Conservation (phyloP, 345 rosid species). For the Capsella bursapastoris region DNA sequence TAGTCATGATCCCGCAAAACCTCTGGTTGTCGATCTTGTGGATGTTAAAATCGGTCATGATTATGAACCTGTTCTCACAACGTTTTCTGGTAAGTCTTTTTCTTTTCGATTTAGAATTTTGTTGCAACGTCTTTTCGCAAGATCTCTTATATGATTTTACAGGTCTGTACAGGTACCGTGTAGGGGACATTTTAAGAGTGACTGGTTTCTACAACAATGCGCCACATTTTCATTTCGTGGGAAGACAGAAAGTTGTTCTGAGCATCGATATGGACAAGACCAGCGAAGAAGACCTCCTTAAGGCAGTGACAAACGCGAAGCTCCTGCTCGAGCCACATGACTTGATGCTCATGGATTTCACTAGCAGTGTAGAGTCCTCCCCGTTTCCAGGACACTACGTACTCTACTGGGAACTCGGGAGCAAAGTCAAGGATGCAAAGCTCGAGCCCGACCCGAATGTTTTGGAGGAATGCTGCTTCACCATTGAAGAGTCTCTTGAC, state of each 20-base stretch:
- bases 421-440: conserved; percentile 38
- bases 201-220: conserved; percentile 77
- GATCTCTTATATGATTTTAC: conserved; percentile 2
- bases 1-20: conserved; percentile 17
- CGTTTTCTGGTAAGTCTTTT: conserved; percentile 65
- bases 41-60: conserved; percentile 71
- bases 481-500: conserved; percentile 71
- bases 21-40: conserved; percentile 59
- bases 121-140: neutral
- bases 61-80: conserved; percentile 78
- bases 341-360: conserved; percentile 74
- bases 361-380: conserved; percentile 70
- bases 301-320: conserved; percentile 71
- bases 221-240: conserved; percentile 74
- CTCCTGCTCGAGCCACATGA: conserved; percentile 59
- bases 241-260: conserved; percentile 72
- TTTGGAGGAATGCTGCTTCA: conserved; percentile 74
- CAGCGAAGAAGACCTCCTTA: conserved; percentile 76
- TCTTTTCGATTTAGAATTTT: neutral
- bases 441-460: conserved; percentile 45
- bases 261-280: conserved; percentile 90
- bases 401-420: conserved; percentile 77
- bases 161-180: conserved; percentile 82
- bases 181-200: conserved; percentile 79
- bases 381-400: conserved; percentile 87